A percentile compares a stretch with the other conserved stretches of the same genome.
Evolutionary conservation across 352 stramenopile genomes (phyloP).

Genomic region (Globisporangium barbulae): DNA sequence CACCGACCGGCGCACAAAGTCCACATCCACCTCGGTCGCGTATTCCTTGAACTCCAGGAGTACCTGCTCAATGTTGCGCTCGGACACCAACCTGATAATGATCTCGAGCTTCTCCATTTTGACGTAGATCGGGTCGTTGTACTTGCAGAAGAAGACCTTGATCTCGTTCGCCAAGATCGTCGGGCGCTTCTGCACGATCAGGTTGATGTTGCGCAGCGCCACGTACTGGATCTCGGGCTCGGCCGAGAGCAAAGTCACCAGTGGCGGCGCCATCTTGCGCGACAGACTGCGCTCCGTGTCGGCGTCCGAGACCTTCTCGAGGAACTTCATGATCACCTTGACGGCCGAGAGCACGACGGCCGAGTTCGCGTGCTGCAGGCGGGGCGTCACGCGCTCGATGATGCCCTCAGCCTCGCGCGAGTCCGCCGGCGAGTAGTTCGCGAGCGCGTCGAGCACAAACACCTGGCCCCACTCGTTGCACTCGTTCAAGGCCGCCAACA

Average conservation of each 20-base stretch:
- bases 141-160: constrained; percentile 99
- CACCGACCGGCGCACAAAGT: constrained; percentile 98
- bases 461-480: constrained; percentile 99
- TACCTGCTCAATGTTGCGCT: constrained; percentile 98
- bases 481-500: constrained; percentile 98
- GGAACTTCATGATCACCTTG: constrained; percentile 96
- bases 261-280: constrained; percentile 95
- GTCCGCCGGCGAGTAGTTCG: constrained; percentile 94
- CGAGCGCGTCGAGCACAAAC: constrained; percentile 96
- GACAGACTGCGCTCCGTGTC: constrained; percentile 90
- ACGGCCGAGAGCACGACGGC: constrained; percentile 98
- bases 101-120: constrained; percentile 99
- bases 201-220: constrained; percentile 98
- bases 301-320: constrained; percentile 95
- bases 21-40: constrained; percentile 98
- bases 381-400: constrained; percentile 97
- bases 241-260: constrained; percentile 98
- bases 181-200: constrained; percentile 98
- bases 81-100: constrained; percentile 97
- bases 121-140: constrained; percentile 97
- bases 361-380: constrained; percentile 98
- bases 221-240: constrained; percentile 99
- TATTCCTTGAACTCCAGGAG: constrained; percentile 99
- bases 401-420: constrained; percentile 97
- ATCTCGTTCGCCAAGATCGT: constrained; percentile 95